phyloP scores from a whole-genome alignment of 2,329 filamentous ascomycete species.

The Fusarium sp. region DNA sequence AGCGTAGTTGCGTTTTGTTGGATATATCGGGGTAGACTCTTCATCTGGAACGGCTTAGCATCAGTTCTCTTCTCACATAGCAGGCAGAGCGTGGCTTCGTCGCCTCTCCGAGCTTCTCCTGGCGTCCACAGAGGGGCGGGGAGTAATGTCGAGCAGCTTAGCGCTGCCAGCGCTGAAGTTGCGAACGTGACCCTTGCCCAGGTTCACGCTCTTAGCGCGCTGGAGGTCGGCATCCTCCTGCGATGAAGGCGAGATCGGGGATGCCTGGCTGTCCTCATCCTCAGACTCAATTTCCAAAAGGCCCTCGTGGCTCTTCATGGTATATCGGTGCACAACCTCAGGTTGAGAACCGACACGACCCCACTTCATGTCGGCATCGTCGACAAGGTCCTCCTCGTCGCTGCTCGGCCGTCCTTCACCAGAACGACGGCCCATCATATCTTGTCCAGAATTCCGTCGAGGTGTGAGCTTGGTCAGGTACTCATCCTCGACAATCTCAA shows the following conservation, averaged over 20 bases:
- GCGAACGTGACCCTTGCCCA: slow-evolving; percentile 72
- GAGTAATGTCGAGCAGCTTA: slow-evolving; percentile 75
- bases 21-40: slow-evolving; percentile 33
- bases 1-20: slow-evolving; percentile 27
- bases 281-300: slow-evolving; percentile 57
- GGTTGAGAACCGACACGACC: slow-evolving; percentile 60
- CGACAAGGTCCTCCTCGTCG: slow-evolving; percentile 64
- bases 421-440: slow-evolving; percentile 54
- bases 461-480: slow-evolving; percentile 68
- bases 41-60: slow-evolving; percentile 26
- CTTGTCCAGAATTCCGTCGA: slow-evolving; percentile 37
- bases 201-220: slow-evolving; percentile 77
- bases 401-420: slow-evolving; percentile 66
- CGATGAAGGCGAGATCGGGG: slow-evolving; percentile 41
- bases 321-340: slow-evolving; percentile 69
- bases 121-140: slow-evolving; percentile 64
- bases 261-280: slow-evolving; percentile 46
- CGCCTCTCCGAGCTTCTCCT: slow-evolving; percentile 51
- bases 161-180: slow-evolving; percentile 84
- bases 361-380: slow-evolving; percentile 61
- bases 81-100: slow-evolving; percentile 34
- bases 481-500: slow-evolving; percentile 73
- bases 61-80: slow-evolving; percentile 32
- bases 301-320: slow-evolving; percentile 64
- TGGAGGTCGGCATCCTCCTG: slow-evolving; percentile 57